Base-by-base conservation (phyloP, 768 basidiomycete species). In the Chlorophyllum brunneum region DNA sequence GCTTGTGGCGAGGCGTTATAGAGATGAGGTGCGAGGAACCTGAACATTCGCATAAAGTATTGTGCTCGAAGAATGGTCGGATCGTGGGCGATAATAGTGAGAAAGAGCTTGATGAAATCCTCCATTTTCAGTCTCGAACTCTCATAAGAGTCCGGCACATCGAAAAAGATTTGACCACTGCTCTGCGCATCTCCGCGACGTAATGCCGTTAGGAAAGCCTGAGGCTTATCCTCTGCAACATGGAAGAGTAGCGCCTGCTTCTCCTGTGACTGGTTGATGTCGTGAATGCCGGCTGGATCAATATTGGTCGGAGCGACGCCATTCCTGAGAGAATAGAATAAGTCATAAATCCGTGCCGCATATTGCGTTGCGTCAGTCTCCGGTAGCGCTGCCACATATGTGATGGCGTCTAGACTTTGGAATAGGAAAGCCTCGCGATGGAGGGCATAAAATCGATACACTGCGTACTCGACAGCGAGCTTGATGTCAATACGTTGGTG, bases 61-160 rank as follows among this genome's bases (percentile, higher is more conserved):
- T 88, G 80, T 2, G 88, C 83, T 18, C 88, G 81, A 20, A 78
- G 65, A 41, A 82, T 82, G 4, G 77, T 72, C 13, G 83, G 75
- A 62, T 89, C 83, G 57, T 89, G 84, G 5, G 86, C 88, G 48
- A 92, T 87, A 54, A 92, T 83, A 1, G 88, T 91, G 26, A 90
- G 73, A 61, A 89, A 82, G 6, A 92, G 72, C 13, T 82, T 79
- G 24, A 88, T 79, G 22, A 89, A 72, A 60, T 90, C 74, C 54
- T 85, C 84, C 59, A 85, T 70, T 16, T 71, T 71, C 11, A 92
- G 73, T 2, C 73, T 68, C 54, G 72, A 73, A 16, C 75, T 70
- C 61, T 84, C 83, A 55, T 82, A 83, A 63, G 84, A 76, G 26
- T 83, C 80, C 2, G 80, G 81, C 43, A 82, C 67, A 23, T 75